A percentile compares a stretch with the other conserved stretches of the same genome.
These are phyloP conservation scores for Orychophragmus violaceus DNA, from an alignment of 345 rosid species.

Conservation along the genomic window DNA sequence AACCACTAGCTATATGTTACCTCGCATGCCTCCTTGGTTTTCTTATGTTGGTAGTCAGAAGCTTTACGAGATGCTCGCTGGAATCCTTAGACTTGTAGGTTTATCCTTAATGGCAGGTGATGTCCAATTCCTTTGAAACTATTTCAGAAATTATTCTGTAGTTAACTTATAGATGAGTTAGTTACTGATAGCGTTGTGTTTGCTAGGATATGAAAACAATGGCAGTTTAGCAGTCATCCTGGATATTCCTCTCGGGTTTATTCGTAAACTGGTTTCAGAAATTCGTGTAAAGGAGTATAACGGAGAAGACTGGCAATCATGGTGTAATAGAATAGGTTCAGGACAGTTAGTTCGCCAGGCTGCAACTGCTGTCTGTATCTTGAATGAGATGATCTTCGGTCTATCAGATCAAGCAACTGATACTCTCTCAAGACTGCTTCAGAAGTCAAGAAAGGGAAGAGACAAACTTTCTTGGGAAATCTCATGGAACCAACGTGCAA, in stretches of 20 bases:
- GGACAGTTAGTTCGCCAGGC: slow-evolving; percentile 83
- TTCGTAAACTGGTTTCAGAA: slow-evolving; percentile 65
- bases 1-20: slow-evolving; percentile 45
- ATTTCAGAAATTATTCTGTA: slow-evolving; percentile 6
- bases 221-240: slow-evolving; percentile 56
- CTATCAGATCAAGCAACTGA: slow-evolving; percentile 57
- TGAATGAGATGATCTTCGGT: slow-evolving; percentile 89
- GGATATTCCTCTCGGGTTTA: slow-evolving; percentile 67
- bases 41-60: slow-evolving; percentile 61
- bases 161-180: slow-evolving; percentile 1
- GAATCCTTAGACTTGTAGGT: slow-evolving; percentile 82
- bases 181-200: slow-evolving; percentile 31
- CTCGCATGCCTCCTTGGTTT: slow-evolving; percentile 89
- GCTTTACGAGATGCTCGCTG: slow-evolving; percentile 66
- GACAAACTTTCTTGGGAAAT: slow-evolving; percentile 48
- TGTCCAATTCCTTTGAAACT: slow-evolving; percentile 30
- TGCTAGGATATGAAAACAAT: slow-evolving; percentile 52
- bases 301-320: slow-evolving; percentile 69
- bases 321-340: slow-evolving; percentile 73
- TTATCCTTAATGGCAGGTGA: slow-evolving; percentile 82
- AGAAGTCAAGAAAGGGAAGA: slow-evolving; percentile 35
- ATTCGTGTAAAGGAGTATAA: slow-evolving; percentile 55
- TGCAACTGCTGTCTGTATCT: slow-evolving; percentile 68
- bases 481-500: slow-evolving; percentile 40
- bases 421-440: slow-evolving; percentile 47